Conservation (phyloP, 129 eudicot species). For the Tagetes erecta region DNA sequence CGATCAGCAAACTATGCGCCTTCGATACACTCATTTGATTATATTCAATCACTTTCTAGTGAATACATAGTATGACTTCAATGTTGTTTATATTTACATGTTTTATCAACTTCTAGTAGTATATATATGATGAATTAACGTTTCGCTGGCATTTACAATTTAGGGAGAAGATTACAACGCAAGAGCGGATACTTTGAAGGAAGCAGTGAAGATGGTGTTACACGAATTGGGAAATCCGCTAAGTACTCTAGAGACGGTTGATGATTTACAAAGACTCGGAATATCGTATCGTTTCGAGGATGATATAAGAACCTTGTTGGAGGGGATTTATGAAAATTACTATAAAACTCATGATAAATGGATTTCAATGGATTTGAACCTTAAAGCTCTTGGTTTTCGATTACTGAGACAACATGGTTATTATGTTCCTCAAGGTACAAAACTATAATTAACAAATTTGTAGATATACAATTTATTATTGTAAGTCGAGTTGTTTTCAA, state of each 20-base stretch:
- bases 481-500: too few relatives aligned
- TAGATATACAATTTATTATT: too few relatives aligned
- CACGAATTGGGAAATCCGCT: background rate
- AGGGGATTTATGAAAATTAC: background rate
- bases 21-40: background rate
- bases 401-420: slow-evolving; percentile 35
- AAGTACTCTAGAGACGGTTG: background rate
- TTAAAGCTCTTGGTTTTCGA: slow-evolving; percentile 36
- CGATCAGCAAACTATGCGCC: slow-evolving; percentile 7
- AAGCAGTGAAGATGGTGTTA: background rate
- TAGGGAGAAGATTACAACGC: background rate
- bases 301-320: background rate
- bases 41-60: slow-evolving; percentile 2
- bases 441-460: background rate
- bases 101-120: background rate
- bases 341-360: slow-evolving; percentile 9
- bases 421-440: slow-evolving; percentile 30
- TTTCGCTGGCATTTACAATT: background rate
- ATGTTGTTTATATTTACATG: background rate
- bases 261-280: slow-evolving; percentile 23
- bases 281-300: background rate
- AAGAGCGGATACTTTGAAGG: background rate
- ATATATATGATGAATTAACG: background rate
- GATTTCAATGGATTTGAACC: slow-evolving; percentile 24
- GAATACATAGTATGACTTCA: background rate